Percentiles rank a stretch among this genome's conserved stretches.
These are phyloP conservation scores for Pseudoscleropodium purum DNA, from an alignment of 225 moss, liverwort and hornwort genomes.

Conservation along the genomic window DNA sequence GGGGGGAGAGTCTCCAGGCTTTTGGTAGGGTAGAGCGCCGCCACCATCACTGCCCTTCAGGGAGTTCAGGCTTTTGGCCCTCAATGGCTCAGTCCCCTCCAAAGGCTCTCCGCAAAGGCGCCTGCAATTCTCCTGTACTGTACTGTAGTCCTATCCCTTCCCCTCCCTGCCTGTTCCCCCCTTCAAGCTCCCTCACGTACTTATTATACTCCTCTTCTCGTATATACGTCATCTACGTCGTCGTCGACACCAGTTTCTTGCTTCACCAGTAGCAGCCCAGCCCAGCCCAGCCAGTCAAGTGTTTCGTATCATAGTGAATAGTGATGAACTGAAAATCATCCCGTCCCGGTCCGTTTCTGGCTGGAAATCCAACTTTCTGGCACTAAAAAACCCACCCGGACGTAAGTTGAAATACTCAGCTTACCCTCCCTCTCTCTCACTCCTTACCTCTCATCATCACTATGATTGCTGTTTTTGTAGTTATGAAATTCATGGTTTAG, in stretches of 20 bases:
- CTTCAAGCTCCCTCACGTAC: neutral
- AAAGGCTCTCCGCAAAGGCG: neutral
- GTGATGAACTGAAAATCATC: constrained; percentile 10
- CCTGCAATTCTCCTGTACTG: neutral
- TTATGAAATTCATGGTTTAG: neutral
- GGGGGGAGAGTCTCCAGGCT: neutral
- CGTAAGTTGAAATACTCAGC: neutral
- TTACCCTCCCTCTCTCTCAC: neutral
- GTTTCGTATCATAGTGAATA: neutral
- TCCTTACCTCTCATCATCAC: constrained; percentile 20
- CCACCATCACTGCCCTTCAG: neutral
- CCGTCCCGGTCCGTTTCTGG: neutral
- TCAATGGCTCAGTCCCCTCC: neutral
- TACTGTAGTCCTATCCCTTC: neutral
- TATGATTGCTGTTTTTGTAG: constrained; percentile 3
- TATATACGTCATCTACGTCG: neutral
- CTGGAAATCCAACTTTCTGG: neutral
- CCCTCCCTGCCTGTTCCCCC: neutral
- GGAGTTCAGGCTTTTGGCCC: neutral
- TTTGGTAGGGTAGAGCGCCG: neutral
- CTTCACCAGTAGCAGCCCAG: neutral
- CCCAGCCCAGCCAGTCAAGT: neutral
- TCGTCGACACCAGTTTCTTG: neutral
- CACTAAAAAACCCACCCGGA: neutral
- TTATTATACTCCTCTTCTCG: neutral